Base-by-base conservation (phyloP, 2,329 filamentous ascomycete genomes). In the Phialocephala sp. region DNA sequence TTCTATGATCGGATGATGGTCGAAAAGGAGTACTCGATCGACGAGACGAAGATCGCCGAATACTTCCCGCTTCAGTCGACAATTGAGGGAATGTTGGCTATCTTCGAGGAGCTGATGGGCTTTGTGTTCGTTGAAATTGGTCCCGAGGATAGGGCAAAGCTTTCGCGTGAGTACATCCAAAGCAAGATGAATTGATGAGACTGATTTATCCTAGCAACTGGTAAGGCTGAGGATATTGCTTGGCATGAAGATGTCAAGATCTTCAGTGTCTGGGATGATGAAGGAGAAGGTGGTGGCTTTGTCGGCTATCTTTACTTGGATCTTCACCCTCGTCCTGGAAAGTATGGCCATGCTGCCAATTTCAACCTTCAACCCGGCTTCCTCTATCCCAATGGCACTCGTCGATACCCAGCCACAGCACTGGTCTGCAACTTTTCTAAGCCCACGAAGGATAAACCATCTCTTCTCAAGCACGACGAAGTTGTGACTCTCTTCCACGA, bases 381-480 rank as follows among this genome's bases (percentile, higher is more conserved):
- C 78, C 79, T 88, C 63, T 81, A 84, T 64, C 81, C 85, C 60
- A 87, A 93, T 66, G 91, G 91, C 68, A 89, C 86, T 41, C 85
- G 91, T 62, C 84, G 88, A 64, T 94, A 93, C 76, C 91, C 91
- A 6, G 89, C 89, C 0, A 94, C 91, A 0, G 90, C 91, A 1
- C 82, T 94, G 12, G 91, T 94, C 12, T 94, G 91, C 84, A 94
- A 94, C 80, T 94, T 94, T 77, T 91, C 88, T 75, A 94, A 94
- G 79, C 90, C 91, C 1, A 91, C 90, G 0, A 81, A 87, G 11
- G 90, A 85, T 75, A 93, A 93, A 78, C 91, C 91, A 4, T 91
- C 88, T 24, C 83, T 94, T 3, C 84, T 95, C 50, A 93, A 94
- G 83, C 92, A 94, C 74, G 89, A 92, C 62, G 91, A 94, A 77